Conservation (phyloP, 1,284 basidiomycete genomes). For the Cryptococcus sp. region DNA sequence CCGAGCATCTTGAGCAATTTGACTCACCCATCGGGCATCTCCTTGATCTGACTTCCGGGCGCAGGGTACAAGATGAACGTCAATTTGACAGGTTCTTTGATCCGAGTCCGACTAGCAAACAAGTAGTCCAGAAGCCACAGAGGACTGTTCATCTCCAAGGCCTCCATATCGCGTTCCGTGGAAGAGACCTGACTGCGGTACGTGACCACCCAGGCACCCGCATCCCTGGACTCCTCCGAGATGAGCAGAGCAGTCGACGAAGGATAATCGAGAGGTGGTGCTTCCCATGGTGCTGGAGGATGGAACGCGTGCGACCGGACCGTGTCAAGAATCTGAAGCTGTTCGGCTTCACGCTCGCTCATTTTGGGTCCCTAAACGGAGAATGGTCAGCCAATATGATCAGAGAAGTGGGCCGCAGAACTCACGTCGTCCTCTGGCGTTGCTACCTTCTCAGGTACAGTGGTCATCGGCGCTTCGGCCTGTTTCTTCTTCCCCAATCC, state of each 20-base stretch:
- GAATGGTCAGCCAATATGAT: not conserved
- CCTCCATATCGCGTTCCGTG: conserved; percentile 65
- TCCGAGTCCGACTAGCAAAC: conserved; percentile 56
- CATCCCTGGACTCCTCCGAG: conserved; percentile 72
- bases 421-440: conserved; percentile 37
- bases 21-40: conserved; percentile 43
- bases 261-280: conserved; percentile 68
- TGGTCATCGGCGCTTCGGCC: conserved; percentile 49
- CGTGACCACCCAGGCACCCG: conserved; percentile 73
- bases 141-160: conserved; percentile 66
- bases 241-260: conserved; percentile 71
- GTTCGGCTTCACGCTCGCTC: conserved; percentile 48
- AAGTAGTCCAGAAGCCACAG: conserved; percentile 88
- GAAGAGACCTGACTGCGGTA: conserved; percentile 73
- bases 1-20: not conserved
- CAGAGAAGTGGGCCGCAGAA: not conserved
- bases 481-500: conserved; percentile 66
- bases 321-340: conserved; percentile 60
- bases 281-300: conserved; percentile 72
- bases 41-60: conserved; percentile 38
- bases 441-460: conserved; percentile 38
- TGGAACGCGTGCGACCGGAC: conserved; percentile 69
- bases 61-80: conserved; percentile 86
- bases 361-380: conserved; percentile 34
- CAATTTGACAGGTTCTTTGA: conserved; percentile 72